Base-by-base conservation (phyloP, 2,329 filamentous ascomycete genomes). In the Fusarium sp. region DNA sequence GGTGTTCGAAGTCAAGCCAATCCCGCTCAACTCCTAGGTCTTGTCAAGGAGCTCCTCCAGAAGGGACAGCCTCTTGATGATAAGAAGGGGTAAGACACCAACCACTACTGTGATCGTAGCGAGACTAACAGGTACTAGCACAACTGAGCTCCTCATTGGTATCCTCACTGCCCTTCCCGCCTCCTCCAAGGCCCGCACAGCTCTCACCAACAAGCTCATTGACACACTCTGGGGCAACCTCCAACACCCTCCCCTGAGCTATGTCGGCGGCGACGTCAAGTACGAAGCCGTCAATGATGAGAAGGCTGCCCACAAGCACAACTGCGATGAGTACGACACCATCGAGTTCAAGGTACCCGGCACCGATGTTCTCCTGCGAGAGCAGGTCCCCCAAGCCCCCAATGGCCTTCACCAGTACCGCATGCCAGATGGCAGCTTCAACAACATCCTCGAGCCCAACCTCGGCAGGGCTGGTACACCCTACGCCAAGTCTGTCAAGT, bases 401-500 rank as follows among this genome's bases (percentile, higher is more conserved):
- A 74, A 81, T 59, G 78, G 79, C 11, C 58, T 79, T 12, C 71
- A 76, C 42, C 74, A 77, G 39, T 78, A 77, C 56, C 73, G 76
- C 5, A 76, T 74, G 62, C 75, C 81, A 64, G 72, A 85, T 74
- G 73, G 76, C 23, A 79, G 77, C 49, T 76, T 76, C 62, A 83
- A 89, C 79, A 92, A 88, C 71, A 82, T 88, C 47, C 78, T 88
- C 20, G 81, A 86, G 69, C 90, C 90, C 4, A 82, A 88, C 51
- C 79, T 93, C 28, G 90, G 90, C 3, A 83, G 83, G 36, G 89
- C 90, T 11, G 85, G 85, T 14, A 87, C 86, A n/a, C 84, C 88
- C 0, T 93, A 93, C 71, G 90, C 90, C 23, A 85, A 89, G 63
- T 88, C 88, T 1, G 88, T 91, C n/a, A 83, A 83, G 40, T 85